A percentile compares a stretch with the other conserved stretches of the same genome.
These are phyloP conservation scores for Kodamaea neixiangensis DNA, from an alignment of 805 yeast species.

Conservation along the genomic window DNA sequence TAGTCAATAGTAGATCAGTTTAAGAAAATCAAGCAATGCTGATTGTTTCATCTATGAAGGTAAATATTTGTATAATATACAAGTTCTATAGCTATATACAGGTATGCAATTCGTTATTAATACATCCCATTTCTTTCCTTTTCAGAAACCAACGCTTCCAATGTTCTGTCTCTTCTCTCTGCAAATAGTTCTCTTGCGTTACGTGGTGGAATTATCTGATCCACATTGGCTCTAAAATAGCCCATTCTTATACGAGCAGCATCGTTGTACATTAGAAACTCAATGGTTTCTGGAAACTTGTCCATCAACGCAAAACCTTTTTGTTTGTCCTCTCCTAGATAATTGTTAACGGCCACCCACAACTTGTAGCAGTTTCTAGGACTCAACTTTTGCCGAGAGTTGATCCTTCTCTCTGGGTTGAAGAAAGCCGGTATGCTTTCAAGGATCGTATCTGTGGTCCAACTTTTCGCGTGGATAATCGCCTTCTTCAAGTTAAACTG, in stretches of 20 bases:
- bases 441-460: constrained; percentile 14
- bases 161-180: constrained; percentile 27
- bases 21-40: not conserved
- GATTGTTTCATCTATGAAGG: not conserved
- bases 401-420: constrained; percentile 29
- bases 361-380: constrained; percentile 20
- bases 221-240: constrained; percentile 26
- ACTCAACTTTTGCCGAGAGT: constrained; percentile 24
- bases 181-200: constrained; percentile 20
- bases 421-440: constrained; percentile 30
- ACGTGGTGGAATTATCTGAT: constrained; percentile 18
- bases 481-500: constrained; percentile 12
- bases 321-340: constrained; percentile 18
- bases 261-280: constrained; percentile 26
- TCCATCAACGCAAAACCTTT: constrained; percentile 33
- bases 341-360: constrained; percentile 18
- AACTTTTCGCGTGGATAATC: constrained; percentile 5
- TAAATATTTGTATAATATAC: not conserved
- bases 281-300: constrained; percentile 35
- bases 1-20: not conserved
- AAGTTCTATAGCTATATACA: constrained; percentile 1
- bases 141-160: constrained; percentile 18
- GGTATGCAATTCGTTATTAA: constrained; percentile 3
- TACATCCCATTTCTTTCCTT: constrained; percentile 2
- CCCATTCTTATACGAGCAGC: constrained; percentile 19